Evolutionary conservation across 2,329 filamentous ascomycete species (phyloP).

Genomic region (Fusarium goolgardi): DNA sequence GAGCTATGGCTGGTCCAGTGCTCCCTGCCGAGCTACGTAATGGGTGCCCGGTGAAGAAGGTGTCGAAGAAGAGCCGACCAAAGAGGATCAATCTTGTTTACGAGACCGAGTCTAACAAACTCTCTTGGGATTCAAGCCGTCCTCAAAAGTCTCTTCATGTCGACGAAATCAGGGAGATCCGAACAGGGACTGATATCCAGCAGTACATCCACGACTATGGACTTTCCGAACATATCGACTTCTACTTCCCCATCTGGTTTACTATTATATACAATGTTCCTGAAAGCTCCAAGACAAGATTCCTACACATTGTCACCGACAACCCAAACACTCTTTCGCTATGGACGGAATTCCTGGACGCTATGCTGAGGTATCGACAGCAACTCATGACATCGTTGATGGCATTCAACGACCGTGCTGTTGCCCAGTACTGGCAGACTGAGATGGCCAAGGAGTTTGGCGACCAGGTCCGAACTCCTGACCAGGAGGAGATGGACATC

Average conservation of each 20-base stretch:
- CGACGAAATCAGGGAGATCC: conserved; percentile 93
- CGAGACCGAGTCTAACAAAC: conserved; percentile 84
- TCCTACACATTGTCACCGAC: conserved; percentile 87
- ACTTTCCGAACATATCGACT: conserved; percentile 64
- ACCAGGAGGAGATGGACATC: conserved; percentile 80
- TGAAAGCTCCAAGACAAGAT: conserved; percentile 84
- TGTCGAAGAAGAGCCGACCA: conserved; percentile 80
- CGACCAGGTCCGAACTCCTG: conserved; percentile 61
- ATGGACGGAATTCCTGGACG: conserved; percentile 87
- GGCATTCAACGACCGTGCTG: conserved; percentile 83
- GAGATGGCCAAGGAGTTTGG: conserved; percentile 80
- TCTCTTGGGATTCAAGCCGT: conserved; percentile 85
- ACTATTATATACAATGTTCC: conserved; percentile 88
- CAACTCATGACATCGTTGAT: conserved; percentile 91
- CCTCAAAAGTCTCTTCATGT: conserved; percentile 90
- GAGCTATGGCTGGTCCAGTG: conserved; percentile 72
- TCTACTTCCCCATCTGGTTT: conserved; percentile 78
- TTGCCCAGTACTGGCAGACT: conserved; percentile 85
- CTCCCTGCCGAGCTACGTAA: conserved; percentile 81
- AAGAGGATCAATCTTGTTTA: conserved; percentile 79
- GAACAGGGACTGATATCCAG: conserved; percentile 82
- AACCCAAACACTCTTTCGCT: conserved; percentile 76
- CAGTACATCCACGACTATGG: conserved; percentile 90
- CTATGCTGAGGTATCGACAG: conserved; percentile 86
- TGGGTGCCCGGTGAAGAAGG: conserved; percentile 82